These are phyloP conservation scores for Dactylonectria estremocensis DNA, from an alignment of 2,329 filamentous ascomycete species.

Conservation along the genomic window DNA sequence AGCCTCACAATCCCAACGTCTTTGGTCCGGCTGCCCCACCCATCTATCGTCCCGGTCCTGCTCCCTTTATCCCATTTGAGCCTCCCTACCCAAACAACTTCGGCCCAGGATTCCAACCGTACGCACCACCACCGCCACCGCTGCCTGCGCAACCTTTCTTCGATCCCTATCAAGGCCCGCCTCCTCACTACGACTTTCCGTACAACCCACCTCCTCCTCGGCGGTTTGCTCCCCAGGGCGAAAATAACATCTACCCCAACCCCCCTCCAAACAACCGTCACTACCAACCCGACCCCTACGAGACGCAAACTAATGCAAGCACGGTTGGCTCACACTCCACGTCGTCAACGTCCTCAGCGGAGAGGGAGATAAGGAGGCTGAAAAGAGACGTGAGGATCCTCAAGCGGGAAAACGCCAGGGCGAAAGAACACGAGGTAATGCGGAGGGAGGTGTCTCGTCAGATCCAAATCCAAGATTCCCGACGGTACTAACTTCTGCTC, in stretches of 20 bases:
- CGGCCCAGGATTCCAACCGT: not conserved
- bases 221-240: too few relatives aligned
- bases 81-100: not conserved
- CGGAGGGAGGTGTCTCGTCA: not conserved
- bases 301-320: not conserved
- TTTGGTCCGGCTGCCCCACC: not conserved
- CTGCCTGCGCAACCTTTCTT: not conserved
- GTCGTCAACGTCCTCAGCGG: not conserved
- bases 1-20: not conserved
- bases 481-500: too few relatives aligned
- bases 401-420: not conserved
- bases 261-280: not conserved
- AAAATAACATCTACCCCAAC: not conserved
- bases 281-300: not conserved
- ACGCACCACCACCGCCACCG: not conserved
- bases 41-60: too few relatives aligned
- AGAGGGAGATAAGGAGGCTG: not conserved
- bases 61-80: not conserved
- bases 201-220: too few relatives aligned
- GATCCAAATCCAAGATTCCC: not conserved
- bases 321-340: not conserved
- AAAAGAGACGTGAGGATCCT: not conserved
- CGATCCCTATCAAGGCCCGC: not conserved
- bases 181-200: not conserved
- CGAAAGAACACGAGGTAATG: not conserved